A percentile compares a stretch with the other conserved stretches of the same genome.
Conservation (phyloP, 1,284 basidiomycete species). For the Rhodofomes roseus region DNA sequence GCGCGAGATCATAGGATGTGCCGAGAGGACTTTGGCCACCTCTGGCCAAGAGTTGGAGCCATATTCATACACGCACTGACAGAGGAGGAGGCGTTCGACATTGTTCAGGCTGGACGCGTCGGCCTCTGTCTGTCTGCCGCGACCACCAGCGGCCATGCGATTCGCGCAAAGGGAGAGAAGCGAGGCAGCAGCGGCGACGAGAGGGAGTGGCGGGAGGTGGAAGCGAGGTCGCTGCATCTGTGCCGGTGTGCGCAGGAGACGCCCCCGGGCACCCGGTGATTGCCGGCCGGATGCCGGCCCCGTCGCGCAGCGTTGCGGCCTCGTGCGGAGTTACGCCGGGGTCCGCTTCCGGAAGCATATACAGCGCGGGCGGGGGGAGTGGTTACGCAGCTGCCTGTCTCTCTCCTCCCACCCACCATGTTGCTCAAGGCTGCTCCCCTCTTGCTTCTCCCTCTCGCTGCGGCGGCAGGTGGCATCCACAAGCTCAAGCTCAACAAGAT, state of each 20-base stretch:
- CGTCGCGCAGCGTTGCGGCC: too few species aligned
- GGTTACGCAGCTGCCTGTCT: slow-evolving; percentile 6
- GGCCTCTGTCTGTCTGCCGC: slow-evolving; percentile 13
- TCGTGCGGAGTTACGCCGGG: neutral
- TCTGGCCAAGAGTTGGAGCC: slow-evolving; percentile 73
- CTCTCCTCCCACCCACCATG: slow-evolving; percentile 53
- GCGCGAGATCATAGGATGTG: slow-evolving; percentile 62
- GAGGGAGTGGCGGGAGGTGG: neutral
- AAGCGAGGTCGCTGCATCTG: neutral
- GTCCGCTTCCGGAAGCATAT: neutral
- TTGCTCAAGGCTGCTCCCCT: slow-evolving; percentile 55
- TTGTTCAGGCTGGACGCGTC: slow-evolving; percentile 34
- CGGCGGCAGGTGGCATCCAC: slow-evolving; percentile 67
- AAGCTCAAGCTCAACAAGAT: slow-evolving; percentile 88
- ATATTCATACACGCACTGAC: slow-evolving; percentile 82
- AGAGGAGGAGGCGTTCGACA: slow-evolving; percentile 70
- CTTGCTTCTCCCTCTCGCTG: slow-evolving; percentile 67
- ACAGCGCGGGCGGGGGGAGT: neutral
- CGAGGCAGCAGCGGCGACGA: neutral
- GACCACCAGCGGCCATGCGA: slow-evolving; percentile 5
- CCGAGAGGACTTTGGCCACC: slow-evolving; percentile 63
- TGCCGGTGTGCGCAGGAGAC: neutral
- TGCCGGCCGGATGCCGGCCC: neutral
- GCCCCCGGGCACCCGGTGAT: neutral
- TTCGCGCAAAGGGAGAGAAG: neutral